phyloP scores from a whole-genome alignment of 106 monocot genomes.

The Platanthera guangdongensis region DNA sequence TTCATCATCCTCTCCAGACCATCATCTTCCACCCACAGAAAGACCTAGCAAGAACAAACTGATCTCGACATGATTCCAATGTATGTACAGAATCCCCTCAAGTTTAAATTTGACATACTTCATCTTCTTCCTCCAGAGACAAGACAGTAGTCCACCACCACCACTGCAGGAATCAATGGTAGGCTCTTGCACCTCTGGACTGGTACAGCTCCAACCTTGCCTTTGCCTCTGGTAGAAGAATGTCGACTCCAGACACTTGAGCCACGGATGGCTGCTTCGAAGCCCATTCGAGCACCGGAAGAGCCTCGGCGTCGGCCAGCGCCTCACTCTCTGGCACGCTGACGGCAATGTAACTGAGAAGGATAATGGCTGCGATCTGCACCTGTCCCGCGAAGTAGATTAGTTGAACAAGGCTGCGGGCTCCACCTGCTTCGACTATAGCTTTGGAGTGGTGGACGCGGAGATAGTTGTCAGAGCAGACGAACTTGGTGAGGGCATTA shows the following conservation, averaged over 20 bases:
- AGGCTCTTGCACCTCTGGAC: conserved; percentile 55
- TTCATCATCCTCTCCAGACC: not conserved
- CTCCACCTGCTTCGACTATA: conserved; percentile 65
- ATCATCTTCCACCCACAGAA: not conserved
- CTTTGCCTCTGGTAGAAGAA: conserved; percentile 62
- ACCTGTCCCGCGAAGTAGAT: conserved; percentile 76
- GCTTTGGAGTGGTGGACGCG: conserved; percentile 70
- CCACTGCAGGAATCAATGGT: conserved; percentile 29
- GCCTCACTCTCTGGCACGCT: conserved; percentile 78
- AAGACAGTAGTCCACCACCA: not conserved
- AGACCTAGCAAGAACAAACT: not conserved
- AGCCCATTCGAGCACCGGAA: conserved; percentile 62
- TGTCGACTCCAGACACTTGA: conserved; percentile 37
- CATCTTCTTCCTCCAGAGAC: not conserved
- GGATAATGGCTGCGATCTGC: conserved; percentile 43
- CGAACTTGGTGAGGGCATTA: conserved; percentile 68
- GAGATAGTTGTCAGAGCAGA: conserved; percentile 75
- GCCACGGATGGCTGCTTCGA: conserved; percentile 55
- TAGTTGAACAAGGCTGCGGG: conserved; percentile 71
- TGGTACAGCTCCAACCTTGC: conserved; percentile 79
- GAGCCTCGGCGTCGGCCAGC: conserved; percentile 60
- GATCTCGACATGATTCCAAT: not conserved
- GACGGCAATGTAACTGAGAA: conserved; percentile 65
- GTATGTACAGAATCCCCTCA: not conserved
- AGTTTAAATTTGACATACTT: not conserved